Conservation (phyloP, 148 eudicot genomes). For the Camellia granthamiana region DNA sequence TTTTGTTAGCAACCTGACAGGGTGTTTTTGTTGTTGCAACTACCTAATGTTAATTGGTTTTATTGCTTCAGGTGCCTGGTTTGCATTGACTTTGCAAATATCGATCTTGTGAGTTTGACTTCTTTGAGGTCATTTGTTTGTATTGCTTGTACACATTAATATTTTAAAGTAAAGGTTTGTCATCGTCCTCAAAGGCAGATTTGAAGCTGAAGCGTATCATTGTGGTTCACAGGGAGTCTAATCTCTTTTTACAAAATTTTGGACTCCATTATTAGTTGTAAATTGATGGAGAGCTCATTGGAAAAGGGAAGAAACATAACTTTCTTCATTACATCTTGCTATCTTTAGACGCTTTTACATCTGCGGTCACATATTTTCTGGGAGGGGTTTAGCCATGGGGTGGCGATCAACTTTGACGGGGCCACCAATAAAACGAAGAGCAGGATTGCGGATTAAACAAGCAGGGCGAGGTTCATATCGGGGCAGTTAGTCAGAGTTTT, state of each 20-base stretch:
- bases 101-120: constrained; percentile 6
- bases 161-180: background rate
- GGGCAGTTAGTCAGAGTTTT: constrained; percentile 39
- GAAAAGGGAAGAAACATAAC: background rate
- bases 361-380: constrained; percentile 1
- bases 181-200: background rate
- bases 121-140: background rate
- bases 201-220: constrained; percentile 12
- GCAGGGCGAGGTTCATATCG: constrained; percentile 61
- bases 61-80: constrained; percentile 4
- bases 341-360: constrained; percentile 1
- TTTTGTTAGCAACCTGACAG: background rate
- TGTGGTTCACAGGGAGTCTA: too few relatives aligned
- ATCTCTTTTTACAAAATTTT: background rate
- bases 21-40: background rate
- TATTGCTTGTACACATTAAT: background rate
- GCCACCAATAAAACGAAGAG: constrained; percentile 52
- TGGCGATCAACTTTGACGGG: constrained; percentile 27
- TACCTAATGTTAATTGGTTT: constrained; percentile 1
- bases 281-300: constrained; percentile 19
- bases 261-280: background rate
- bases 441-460: constrained; percentile 46
- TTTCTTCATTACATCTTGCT: constrained; percentile 2
- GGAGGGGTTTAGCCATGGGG: constrained; percentile 16
- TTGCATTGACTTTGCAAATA: background rate